Evolutionary conservation across 495 filamentous ascomycete species (phyloP), one percentile per base, ranked within the genome.

Genomic region (Penicillium cataractarum): DNA sequence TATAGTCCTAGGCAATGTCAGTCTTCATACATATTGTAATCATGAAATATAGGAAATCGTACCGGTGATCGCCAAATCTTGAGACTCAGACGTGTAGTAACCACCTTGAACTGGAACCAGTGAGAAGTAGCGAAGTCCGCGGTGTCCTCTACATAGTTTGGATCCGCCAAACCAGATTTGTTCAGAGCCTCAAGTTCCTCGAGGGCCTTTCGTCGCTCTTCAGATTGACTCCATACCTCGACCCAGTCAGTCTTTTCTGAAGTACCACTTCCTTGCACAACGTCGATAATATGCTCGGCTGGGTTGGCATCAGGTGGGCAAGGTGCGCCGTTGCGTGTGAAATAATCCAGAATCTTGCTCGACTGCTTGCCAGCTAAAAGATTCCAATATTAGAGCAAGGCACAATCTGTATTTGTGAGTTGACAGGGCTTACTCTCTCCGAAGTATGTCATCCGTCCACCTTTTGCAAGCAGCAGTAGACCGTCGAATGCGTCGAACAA

Each of bases 51-150:
- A 44, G 71, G 10, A 65, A 61, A 61, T 12, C 91, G 71, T 94
- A 95, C 57, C 88, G 83, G 42, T 76, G 85, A 64, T 77, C 93
- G 86, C 92, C 92, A 97, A 74, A 94, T 91, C 68, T 96, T 90
- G 69, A 92, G 78, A 77, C 92, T 93, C 33, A 95, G 86, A 62
- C 93, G 82, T 6, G 75, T 64, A 6, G 79, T 65, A 8, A 87
- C 84, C 49, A 74, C 74, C 22, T 60, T 71, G 46, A 87, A 74
- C 56, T 89, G 86, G 37, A 74, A 79, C 75, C 74, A 78, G 39
- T 68, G 69, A 0, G 75, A 72, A 8, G 73, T 75, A 3, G 67
- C 71, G 65, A 79, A 84, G n/a, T 83, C 75, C 39, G 83, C 74
- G 9, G 83, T 80, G 59, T 80, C 78, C 48, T 81, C 79, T 13